These are phyloP conservation scores for Venturia asperata DNA, from an alignment of 2,329 filamentous ascomycete genomes.

Conservation along the genomic window DNA sequence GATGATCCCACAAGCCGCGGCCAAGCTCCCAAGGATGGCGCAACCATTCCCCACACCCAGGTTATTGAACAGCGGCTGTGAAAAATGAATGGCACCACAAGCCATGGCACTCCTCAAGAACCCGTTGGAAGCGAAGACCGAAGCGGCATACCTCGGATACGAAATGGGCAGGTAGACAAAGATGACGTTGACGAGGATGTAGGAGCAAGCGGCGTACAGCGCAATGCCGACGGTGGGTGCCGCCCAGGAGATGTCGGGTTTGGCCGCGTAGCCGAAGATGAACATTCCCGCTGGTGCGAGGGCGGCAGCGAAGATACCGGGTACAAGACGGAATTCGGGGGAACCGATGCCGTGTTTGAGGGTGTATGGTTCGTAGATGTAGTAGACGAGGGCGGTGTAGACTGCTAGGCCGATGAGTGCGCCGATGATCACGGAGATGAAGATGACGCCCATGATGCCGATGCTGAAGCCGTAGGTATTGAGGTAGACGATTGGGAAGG, in stretches of 20 bases:
- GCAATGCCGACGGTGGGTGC: slow-evolving; percentile 18
- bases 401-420: slow-evolving; percentile 8
- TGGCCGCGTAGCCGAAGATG: slow-evolving; percentile 19
- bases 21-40: slow-evolving; percentile 12
- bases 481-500: slow-evolving; percentile 20
- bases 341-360: slow-evolving; percentile 12
- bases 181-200: slow-evolving; percentile 17
- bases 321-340: slow-evolving; percentile 14
- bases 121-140: slow-evolving; percentile 14
- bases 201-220: slow-evolving; percentile 11
- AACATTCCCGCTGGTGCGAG: slow-evolving; percentile 19
- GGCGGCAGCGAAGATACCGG: slow-evolving; percentile 16
- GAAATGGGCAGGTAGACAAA: slow-evolving; percentile 13
- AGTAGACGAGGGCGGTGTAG: slow-evolving; percentile 9
- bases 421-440: slow-evolving; percentile 18
- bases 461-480: slow-evolving; percentile 19
- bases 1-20: slow-evolving; percentile 9
- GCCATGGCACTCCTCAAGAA: slow-evolving; percentile 18
- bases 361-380: slow-evolving; percentile 18
- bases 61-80: slow-evolving; percentile 18
- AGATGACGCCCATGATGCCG: slow-evolving; percentile 19
- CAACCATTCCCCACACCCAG: slow-evolving; percentile 18
- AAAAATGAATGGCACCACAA: slow-evolving; percentile 19
- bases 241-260: slow-evolving; percentile 16
- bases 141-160: slow-evolving; percentile 16